A percentile compares a stretch with the other conserved stretches of the same genome.
These are phyloP conservation scores for Hymenoscyphus scutula DNA, from an alignment of 2,329 filamentous ascomycete genomes.

Conservation along the genomic window DNA sequence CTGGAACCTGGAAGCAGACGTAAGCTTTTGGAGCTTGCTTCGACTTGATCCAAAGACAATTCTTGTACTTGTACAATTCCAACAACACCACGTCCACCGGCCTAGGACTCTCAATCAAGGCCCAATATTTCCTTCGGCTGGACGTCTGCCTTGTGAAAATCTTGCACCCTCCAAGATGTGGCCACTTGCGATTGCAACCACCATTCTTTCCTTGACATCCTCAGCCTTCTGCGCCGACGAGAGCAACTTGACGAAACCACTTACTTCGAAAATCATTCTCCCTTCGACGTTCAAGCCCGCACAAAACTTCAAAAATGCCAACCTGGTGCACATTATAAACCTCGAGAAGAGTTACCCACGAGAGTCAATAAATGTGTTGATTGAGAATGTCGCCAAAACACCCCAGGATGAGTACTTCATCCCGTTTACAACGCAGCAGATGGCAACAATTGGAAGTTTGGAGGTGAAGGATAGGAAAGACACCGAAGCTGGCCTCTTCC, in stretches of 20 bases:
- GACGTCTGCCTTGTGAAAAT: constrained; percentile 22
- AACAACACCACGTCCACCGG: constrained; percentile 9
- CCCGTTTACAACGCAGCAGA: constrained; percentile 74
- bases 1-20: constrained; percentile 26
- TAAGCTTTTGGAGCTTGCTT: constrained; percentile 28
- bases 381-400: constrained; percentile 79
- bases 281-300: constrained; percentile 75
- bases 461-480: constrained; percentile 94
- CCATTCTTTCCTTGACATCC: constrained; percentile 52
- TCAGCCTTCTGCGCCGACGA: constrained; percentile 30
- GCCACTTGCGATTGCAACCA: constrained; percentile 49
- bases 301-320: constrained; percentile 89
- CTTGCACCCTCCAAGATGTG: constrained; percentile 33
- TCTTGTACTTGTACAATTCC: constrained; percentile 8
- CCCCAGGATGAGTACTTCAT: constrained; percentile 89
- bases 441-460: constrained; percentile 76
- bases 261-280: constrained; percentile 57
- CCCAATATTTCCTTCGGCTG: constrained; percentile 20
- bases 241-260: constrained; percentile 34
- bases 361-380: constrained; percentile 88
- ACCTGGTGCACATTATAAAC: constrained; percentile 85
- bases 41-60: constrained; percentile 8
- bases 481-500: constrained; percentile 62
- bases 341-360: constrained; percentile 89
- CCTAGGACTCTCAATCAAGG: constrained; percentile 14